Percentiles rank a stretch among this genome's conserved stretches.
Evolutionary conservation across 768 basidiomycete genomes (phyloP).

Genomic region (Paxillus ammoniavirescens): DNA sequence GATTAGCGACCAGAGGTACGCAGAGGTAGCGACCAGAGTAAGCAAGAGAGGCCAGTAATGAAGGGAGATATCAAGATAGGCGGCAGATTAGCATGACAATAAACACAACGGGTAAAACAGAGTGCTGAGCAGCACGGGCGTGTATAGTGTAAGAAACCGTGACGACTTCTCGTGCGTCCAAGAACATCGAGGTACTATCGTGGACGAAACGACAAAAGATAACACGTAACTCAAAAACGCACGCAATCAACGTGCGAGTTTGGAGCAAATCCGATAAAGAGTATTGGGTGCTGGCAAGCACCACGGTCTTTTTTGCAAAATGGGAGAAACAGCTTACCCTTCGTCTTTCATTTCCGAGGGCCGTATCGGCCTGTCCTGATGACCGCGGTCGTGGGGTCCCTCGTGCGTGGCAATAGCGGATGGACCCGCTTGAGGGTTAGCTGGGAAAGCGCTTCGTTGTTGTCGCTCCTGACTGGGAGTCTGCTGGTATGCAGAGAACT

Average conservation of each 20-base stretch:
- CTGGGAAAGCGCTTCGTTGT: slow-evolving; percentile 33
- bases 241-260: slow-evolving; percentile 6
- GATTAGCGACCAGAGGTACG: slow-evolving; percentile 33
- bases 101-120: slow-evolving; percentile 19
- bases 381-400: slow-evolving; percentile 28
- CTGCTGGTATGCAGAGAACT: slow-evolving; percentile 63
- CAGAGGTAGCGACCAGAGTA: slow-evolving; percentile 33
- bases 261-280: slow-evolving; percentile 7
- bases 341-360: slow-evolving; percentile 78
- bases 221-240: slow-evolving; percentile 12
- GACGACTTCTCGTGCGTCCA: slow-evolving; percentile 20
- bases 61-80: slow-evolving; percentile 23
- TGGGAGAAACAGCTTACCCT: slow-evolving; percentile 58
- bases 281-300: slow-evolving; percentile 9
- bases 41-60: slow-evolving; percentile 30
- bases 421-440: slow-evolving; percentile 25
- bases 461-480: slow-evolving; percentile 65
- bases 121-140: slow-evolving; percentile 13
- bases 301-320: slow-evolving; percentile 13
- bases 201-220: slow-evolving; percentile 10
- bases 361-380: slow-evolving; percentile 54
- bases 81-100: slow-evolving; percentile 28
- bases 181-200: slow-evolving; percentile 22
- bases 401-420: slow-evolving; percentile 38
- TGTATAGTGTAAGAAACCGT: slow-evolving; percentile 16